phyloP scores from a whole-genome alignment of 495 filamentous ascomycete species.

The Hypoxylon trugodes region DNA sequence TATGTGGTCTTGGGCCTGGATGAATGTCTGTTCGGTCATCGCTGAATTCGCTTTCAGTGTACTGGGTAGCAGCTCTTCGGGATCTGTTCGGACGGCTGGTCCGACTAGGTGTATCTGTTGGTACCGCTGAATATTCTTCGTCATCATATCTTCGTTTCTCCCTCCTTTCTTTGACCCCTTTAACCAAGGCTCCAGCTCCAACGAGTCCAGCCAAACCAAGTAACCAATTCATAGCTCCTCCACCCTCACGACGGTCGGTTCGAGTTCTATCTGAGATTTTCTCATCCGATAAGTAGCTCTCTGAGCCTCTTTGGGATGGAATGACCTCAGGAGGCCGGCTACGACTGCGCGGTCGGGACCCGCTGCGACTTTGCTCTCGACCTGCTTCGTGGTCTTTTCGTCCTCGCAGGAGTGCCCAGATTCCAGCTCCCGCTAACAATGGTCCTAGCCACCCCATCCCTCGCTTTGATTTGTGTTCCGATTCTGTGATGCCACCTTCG shows the following conservation, averaged over 20 bases:
- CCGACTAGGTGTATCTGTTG: conserved; percentile 60
- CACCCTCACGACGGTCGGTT: conserved; percentile 51
- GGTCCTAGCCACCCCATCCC: conserved; percentile 58
- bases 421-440: conserved; percentile 67
- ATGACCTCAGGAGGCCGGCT: conserved; percentile 56
- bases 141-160: conserved; percentile 63
- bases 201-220: conserved; percentile 71
- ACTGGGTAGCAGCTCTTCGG: conserved; percentile 39
- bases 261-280: conserved; percentile 60
- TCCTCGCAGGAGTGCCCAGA: conserved; percentile 63
- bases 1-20: conserved; percentile 41
- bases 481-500: conserved; percentile 42
- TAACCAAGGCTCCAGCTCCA: conserved; percentile 71
- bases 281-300: conserved; percentile 66
- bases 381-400: conserved; percentile 53
- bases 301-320: conserved; percentile 55
- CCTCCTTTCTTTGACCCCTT: conserved; percentile 69
- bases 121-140: conserved; percentile 66
- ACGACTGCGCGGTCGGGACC: conserved; percentile 44
- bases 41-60: conserved; percentile 57
- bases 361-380: conserved; percentile 46
- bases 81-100: conserved; percentile 47
- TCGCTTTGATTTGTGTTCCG: conserved; percentile 52
- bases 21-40: conserved; percentile 56
- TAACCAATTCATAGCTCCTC: conserved; percentile 71